phyloP scores from a whole-genome alignment of 164 flowering plant species.

The Stephania yunnanensis region DNA sequence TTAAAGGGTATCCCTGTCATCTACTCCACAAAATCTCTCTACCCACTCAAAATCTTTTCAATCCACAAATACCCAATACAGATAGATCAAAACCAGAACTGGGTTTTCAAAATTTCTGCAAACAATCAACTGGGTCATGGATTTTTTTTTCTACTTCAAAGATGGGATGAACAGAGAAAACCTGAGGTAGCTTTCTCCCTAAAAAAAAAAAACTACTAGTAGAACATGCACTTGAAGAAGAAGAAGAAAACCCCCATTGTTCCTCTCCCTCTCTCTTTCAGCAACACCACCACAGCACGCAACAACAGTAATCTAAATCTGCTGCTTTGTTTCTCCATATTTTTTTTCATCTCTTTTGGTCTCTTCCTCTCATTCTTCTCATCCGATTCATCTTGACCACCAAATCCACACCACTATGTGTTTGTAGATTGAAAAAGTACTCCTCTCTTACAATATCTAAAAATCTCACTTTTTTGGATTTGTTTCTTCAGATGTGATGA shows the following conservation, averaged over 20 bases:
- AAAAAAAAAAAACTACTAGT: background rate
- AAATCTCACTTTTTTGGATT: no score
- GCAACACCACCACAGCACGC: background rate
- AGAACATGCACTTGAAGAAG: conserved; percentile 15
- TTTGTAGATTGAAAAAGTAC: no score
- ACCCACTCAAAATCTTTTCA: conserved; percentile 3
- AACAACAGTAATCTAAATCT: background rate
- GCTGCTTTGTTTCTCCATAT: conserved; percentile 12
- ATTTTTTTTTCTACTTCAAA: no score
- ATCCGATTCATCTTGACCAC: conserved; percentile 13
- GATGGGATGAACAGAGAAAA: background rate
- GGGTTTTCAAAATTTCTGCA: background rate
- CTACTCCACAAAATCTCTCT: conserved; percentile 24
- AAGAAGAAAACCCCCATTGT: conserved; percentile 11
- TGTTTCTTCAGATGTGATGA: background rate
- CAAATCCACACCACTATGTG: conserved; percentile 8
- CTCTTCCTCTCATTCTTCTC: conserved; percentile 9
- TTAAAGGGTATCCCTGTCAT: conserved; percentile 81
- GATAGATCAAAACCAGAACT: conserved; percentile 4
- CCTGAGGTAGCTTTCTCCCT: background rate
- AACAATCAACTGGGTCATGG: background rate
- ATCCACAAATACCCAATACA: background rate
- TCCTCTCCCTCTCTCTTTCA: background rate
- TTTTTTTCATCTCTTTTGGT: background rate
- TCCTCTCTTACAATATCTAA: no score